Percentiles rank a stretch among this genome's conserved stretches.
Evolutionary conservation across 768 basidiomycete genomes (phyloP).

Genomic region (Panellus pusillus): DNA sequence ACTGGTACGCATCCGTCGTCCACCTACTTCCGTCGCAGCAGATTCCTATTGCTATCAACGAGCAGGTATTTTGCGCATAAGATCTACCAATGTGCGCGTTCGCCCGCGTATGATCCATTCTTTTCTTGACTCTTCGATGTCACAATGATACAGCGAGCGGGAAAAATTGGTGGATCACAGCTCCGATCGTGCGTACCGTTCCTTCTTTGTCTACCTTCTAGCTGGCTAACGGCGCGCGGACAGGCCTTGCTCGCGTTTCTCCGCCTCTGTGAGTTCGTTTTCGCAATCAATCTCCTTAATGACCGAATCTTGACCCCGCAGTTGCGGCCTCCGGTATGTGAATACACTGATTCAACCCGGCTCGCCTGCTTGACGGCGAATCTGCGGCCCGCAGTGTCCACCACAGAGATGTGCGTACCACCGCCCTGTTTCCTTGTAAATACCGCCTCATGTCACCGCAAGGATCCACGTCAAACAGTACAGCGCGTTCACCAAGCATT

Average conservation of each 20-base stretch:
- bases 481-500: slow-evolving; percentile 2
- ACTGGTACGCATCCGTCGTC: slow-evolving; percentile 13
- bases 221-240: not conserved
- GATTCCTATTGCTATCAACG: no score
- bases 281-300: not conserved
- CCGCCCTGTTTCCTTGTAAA: not conserved
- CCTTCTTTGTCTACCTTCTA: not conserved
- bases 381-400: slow-evolving; percentile 3
- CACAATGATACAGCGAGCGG: slow-evolving; percentile 8
- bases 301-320: not conserved
- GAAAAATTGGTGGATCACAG: slow-evolving; percentile 20
- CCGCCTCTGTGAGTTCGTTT: slow-evolving; percentile 4
- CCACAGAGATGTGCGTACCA: slow-evolving; percentile 11
- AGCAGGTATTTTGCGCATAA: slow-evolving; percentile 20
- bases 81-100: slow-evolving; percentile 19
- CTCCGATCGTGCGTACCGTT: slow-evolving; percentile 9
- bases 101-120: not conserved
- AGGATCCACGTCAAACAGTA: slow-evolving; percentile 4
- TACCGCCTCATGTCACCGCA: no score
- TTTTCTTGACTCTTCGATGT: not conserved
- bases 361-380: not conserved
- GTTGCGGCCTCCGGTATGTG: slow-evolving; percentile 14
- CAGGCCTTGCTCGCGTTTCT: slow-evolving; percentile 15
- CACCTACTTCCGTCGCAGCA: no score
- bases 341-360: not conserved